Base-by-base conservation (phyloP, 2,329 filamentous ascomycete species). In the Akanthomyces uredinophilus region DNA sequence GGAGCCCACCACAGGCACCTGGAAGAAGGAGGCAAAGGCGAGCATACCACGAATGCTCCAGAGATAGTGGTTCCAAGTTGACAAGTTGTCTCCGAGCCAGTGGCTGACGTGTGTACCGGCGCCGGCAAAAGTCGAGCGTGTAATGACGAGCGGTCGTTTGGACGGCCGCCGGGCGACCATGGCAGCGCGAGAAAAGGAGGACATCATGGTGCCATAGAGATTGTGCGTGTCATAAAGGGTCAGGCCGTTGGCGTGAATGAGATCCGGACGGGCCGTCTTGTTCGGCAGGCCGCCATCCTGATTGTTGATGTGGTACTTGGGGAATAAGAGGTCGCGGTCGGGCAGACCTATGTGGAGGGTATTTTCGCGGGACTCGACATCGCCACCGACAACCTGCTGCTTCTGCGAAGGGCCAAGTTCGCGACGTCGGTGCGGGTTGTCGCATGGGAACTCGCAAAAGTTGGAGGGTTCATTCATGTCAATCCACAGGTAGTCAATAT, bases 401-500 rank as follows among this genome's bases (percentile, higher is more conserved):
- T 35, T 47, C 37, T 55, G 53, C 22, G 52, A 24, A n/a, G 63
- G 57, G 14, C 47, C 46, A 39, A 41, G 51, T 16, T 55, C 44
- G 37, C 57, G 84, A 74, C 1, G 87, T 83, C 37, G 87, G 82
- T 0, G 75, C 72, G 0, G 89, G 88, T 89, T 55, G 91, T 78
- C 65, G 68, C 7, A 71, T 67, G 5, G 55, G 64, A n/a, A 67
- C 63, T 14, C 63, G 67, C 68, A 74, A 55, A 74, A 74, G 66
- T 73, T 73, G 27, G 70, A 66, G 0, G 71, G 70, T 27, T 73
- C 71, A 79, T 83, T 80, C 83, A 86, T 86, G 69, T 91, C 88
- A 62, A 90, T 90, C 87, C 89, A 92, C 1, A 93, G 76, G 1
- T 82, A 90, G 65, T 93, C 90, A 54, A 93, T 87, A 66, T 93